phyloP scores from a whole-genome alignment of 2,329 filamentous ascomycete genomes.

The Aureobasidium namibiae region DNA sequence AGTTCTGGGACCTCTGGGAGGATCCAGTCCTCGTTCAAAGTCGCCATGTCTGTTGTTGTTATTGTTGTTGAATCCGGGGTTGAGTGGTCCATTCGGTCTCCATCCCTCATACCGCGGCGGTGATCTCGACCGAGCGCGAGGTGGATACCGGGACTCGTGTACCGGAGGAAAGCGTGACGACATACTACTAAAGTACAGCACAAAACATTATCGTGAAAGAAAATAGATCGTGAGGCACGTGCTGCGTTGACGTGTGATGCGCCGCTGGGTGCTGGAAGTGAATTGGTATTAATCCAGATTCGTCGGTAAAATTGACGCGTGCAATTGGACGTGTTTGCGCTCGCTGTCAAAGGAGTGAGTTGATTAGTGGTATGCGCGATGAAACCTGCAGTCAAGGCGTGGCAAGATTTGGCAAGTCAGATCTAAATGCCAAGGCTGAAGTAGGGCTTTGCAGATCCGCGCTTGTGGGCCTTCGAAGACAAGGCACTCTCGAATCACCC shows the following conservation, averaged over 20 bases:
- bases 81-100: slow-evolving; percentile 52
- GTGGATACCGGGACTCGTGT: slow-evolving; percentile 27
- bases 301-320: background rate
- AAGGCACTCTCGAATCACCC: slow-evolving; percentile 11
- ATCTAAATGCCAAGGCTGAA: slow-evolving; percentile 9
- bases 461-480: slow-evolving; percentile 4
- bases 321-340: background rate
- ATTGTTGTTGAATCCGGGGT: slow-evolving; percentile 20
- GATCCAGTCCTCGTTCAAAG: slow-evolving; percentile 41
- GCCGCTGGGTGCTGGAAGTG: background rate
- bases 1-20: slow-evolving; percentile 74
- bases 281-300: background rate
- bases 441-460: slow-evolving; percentile 9
- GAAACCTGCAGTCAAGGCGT: slow-evolving; percentile 6
- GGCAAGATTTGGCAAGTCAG: slow-evolving; percentile 12
- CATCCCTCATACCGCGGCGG: slow-evolving; percentile 64
- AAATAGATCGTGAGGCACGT: slow-evolving; percentile 7
- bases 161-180: slow-evolving; percentile 15
- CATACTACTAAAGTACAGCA: slow-evolving; percentile 13
- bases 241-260: background rate
- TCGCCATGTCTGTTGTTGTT: slow-evolving; percentile 20
- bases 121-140: slow-evolving; percentile 63
- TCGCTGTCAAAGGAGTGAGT: background rate
- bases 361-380: slow-evolving; percentile 6
- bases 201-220: slow-evolving; percentile 9